phyloP scores from a whole-genome alignment of 2,329 filamentous ascomycete species.

The Monosporascus sp. region DNA sequence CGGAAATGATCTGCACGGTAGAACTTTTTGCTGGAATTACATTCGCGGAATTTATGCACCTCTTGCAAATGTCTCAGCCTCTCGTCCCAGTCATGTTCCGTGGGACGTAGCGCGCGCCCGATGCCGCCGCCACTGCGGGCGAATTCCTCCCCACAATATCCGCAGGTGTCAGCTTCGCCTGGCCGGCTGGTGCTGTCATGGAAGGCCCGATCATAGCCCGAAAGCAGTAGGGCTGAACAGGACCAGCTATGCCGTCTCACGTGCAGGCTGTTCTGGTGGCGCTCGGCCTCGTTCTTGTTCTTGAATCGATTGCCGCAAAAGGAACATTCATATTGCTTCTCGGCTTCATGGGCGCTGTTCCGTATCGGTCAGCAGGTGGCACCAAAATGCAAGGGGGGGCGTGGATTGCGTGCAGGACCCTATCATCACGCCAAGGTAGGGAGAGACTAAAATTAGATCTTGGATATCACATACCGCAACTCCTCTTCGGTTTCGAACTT shows the following conservation, averaged over 20 bases:
- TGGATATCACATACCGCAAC: constrained; percentile 60
- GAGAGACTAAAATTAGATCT: background rate
- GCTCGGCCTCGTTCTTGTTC: constrained; percentile 97
- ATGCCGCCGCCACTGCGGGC: constrained; percentile 41
- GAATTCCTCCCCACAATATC: constrained; percentile 95
- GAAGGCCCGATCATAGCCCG: constrained; percentile 74
- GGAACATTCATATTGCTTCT: constrained; percentile 92
- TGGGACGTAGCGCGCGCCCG: constrained; percentile 46
- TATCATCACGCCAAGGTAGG: background rate
- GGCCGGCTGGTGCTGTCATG: constrained; percentile 69
- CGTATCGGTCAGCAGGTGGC: constrained; percentile 9
- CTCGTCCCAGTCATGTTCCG: constrained; percentile 82
- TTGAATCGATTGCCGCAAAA: constrained; percentile 96
- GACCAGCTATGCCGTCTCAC: constrained; percentile 94
- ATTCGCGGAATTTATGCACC: constrained; percentile 94
- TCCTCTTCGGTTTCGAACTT: constrained; percentile 86
- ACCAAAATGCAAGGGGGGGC: background rate
- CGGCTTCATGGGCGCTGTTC: constrained; percentile 75
- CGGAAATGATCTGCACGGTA: constrained; percentile 96
- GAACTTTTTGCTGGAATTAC: constrained; percentile 98
- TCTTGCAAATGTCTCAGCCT: constrained; percentile 83
- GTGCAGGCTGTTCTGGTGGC: constrained; percentile 93
- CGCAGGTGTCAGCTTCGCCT: constrained; percentile 73
- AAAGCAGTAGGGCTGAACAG: constrained; percentile 69
- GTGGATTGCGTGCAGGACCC: background rate